phyloP scores from a whole-genome alignment of 2,329 filamentous ascomycete species.

The Colletotrichum musae region DNA sequence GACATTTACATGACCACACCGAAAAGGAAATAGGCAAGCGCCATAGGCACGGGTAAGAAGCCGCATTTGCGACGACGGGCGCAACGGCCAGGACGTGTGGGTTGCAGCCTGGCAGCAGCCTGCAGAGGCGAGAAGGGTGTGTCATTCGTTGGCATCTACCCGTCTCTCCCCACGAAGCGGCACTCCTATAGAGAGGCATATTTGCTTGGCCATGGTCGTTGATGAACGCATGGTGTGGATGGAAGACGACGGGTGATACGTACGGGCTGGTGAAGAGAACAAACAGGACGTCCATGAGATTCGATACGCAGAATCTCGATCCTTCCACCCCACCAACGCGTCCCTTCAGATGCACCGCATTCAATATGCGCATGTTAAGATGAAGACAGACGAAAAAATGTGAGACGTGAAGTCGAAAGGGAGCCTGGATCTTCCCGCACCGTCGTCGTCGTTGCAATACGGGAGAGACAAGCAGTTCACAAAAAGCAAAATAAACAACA shows the following conservation, averaged over 20 bases:
- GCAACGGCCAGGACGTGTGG: slow-evolving; percentile 18
- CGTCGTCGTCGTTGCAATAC: slow-evolving; percentile 23
- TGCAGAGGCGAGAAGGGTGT: slow-evolving; percentile 17
- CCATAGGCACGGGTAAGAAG: slow-evolving; percentile 24
- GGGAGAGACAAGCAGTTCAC: slow-evolving; percentile 16
- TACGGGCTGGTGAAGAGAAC: neutral
- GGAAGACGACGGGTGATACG: neutral
- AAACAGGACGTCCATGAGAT: neutral
- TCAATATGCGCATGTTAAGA: slow-evolving; percentile 7
- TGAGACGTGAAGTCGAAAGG: neutral
- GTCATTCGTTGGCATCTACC: slow-evolving; percentile 24
- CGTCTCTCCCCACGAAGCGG: slow-evolving; percentile 10
- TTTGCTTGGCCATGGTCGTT: slow-evolving; percentile 7
- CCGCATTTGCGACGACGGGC: slow-evolving; percentile 22
- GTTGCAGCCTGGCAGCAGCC: slow-evolving; percentile 18
- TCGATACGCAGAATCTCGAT: neutral
- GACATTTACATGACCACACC: neutral
- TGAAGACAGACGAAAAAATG: neutral
- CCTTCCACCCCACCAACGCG: neutral
- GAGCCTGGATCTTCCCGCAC: slow-evolving; percentile 5
- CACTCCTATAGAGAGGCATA: slow-evolving; percentile 12
- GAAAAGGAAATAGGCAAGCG: neutral
- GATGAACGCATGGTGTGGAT: neutral
- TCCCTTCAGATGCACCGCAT: neutral
- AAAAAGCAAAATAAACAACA: slow-evolving; percentile 37